Conservation (phyloP, 345 rosid species). For the Clarkia xantiana region DNA sequence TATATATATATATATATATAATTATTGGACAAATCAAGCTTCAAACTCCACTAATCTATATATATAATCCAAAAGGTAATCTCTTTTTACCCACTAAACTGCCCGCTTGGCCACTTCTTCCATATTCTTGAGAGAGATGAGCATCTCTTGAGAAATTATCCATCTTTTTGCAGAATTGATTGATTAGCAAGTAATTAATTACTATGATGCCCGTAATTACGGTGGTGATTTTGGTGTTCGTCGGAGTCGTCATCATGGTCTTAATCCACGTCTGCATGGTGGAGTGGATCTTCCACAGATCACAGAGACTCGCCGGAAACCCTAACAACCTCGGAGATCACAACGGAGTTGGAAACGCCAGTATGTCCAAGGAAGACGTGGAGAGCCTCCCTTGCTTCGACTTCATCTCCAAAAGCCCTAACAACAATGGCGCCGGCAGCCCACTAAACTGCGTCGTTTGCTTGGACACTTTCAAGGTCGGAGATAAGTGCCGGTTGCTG, state of each 20-base stretch:
- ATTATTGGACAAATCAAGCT: too few relatives aligned
- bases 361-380: slow-evolving; percentile 30
- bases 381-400: slow-evolving; percentile 46
- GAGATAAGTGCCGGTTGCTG: slow-evolving; percentile 42
- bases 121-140: too few relatives aligned
- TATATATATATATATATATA: too few relatives aligned
- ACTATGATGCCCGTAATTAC: slow-evolving; percentile 17
- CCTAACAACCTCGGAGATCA: not conserved
- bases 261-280: slow-evolving; percentile 28
- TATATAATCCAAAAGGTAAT: too few relatives aligned
- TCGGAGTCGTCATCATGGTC: slow-evolving; percentile 24
- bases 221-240: slow-evolving; percentile 22
- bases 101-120: too few relatives aligned
- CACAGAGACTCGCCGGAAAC: slow-evolving; percentile 3
- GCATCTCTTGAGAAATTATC: too few relatives aligned
- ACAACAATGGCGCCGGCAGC: not conserved
- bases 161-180: not conserved
- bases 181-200: too few relatives aligned
- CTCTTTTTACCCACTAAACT: too few relatives aligned
- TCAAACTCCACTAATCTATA: too few relatives aligned
- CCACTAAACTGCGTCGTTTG: slow-evolving; percentile 44
- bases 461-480: slow-evolving; percentile 35
- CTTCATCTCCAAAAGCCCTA: slow-evolving; percentile 12
- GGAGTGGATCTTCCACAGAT: slow-evolving; percentile 20
- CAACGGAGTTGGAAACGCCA: slow-evolving; percentile 4